A percentile compares a stretch with the other conserved stretches of the same genome.
phyloP scores from a whole-genome alignment of 768 basidiomycete species.

The Trametes gibbosa region DNA sequence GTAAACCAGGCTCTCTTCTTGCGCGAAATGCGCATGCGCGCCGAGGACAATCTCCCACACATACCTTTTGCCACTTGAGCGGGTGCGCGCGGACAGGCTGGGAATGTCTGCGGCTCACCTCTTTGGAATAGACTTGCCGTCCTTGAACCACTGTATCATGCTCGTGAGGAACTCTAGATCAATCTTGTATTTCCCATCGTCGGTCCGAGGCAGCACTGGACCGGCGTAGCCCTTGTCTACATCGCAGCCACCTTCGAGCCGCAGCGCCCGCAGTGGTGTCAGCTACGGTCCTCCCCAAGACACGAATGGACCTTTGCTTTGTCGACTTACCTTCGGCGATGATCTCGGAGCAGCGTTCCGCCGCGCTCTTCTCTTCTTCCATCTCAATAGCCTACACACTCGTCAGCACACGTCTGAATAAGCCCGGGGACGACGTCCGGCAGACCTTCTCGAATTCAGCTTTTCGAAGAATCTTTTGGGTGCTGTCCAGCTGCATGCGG shows the following conservation, averaged over 20 bases:
- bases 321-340: slow-evolving; percentile 65
- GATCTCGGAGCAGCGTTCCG: slow-evolving; percentile 73
- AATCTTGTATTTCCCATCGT: slow-evolving; percentile 69
- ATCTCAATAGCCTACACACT: slow-evolving; percentile 77
- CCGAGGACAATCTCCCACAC: slow-evolving; percentile 96
- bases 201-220: slow-evolving; percentile 59
- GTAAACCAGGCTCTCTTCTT: slow-evolving; percentile 80
- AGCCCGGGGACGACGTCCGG: not conserved
- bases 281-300: too few relatives aligned
- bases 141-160: slow-evolving; percentile 93
- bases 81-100: not conserved
- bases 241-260: slow-evolving; percentile 65
- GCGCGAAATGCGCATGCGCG: slow-evolving; percentile 69
- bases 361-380: slow-evolving; percentile 83
- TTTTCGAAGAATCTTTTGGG: slow-evolving; percentile 86
- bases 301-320: not conserved
- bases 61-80: slow-evolving; percentile 44
- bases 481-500: slow-evolving; percentile 75
- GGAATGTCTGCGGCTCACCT: slow-evolving; percentile 43
- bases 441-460: slow-evolving; percentile 90
- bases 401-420: not conserved
- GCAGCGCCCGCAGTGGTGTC: too few relatives aligned
- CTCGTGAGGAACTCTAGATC: slow-evolving; percentile 73
- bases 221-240: slow-evolving; percentile 73
- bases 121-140: slow-evolving; percentile 86